These are phyloP conservation scores for Monosporascus sp. DNA, from an alignment of 2,329 filamentous ascomycete species.

Conservation along the genomic window DNA sequence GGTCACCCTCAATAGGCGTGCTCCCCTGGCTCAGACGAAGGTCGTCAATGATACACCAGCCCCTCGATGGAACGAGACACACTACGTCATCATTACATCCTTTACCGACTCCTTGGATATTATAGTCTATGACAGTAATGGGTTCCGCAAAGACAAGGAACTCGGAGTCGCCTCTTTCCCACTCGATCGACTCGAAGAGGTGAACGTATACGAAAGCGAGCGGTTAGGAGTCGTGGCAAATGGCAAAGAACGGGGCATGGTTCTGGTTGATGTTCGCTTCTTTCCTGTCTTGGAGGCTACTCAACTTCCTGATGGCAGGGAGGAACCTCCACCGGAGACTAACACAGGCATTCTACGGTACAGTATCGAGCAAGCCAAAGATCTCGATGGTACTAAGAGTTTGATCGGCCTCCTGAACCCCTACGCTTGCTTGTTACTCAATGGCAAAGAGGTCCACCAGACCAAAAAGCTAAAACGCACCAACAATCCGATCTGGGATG, in stretches of 20 bases:
- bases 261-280: slow-evolving; percentile 83
- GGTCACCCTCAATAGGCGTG: slow-evolving; percentile 78
- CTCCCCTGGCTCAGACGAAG: slow-evolving; percentile 83
- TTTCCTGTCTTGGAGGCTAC: slow-evolving; percentile 82
- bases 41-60: slow-evolving; percentile 77
- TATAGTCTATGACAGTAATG: slow-evolving; percentile 87
- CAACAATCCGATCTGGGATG: slow-evolving; percentile 94
- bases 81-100: slow-evolving; percentile 91
- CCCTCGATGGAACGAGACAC: slow-evolving; percentile 93
- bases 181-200: slow-evolving; percentile 74
- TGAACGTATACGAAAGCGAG: slow-evolving; percentile 76
- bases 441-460: slow-evolving; percentile 83
- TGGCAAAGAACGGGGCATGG: slow-evolving; percentile 75
- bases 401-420: slow-evolving; percentile 87
- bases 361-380: slow-evolving; percentile 92
- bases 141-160: slow-evolving; percentile 94
- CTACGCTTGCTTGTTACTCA: slow-evolving; percentile 82
- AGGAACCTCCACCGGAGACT: slow-evolving; percentile 77
- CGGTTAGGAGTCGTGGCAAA: slow-evolving; percentile 78
- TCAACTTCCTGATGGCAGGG: slow-evolving; percentile 69
- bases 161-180: slow-evolving; percentile 81
- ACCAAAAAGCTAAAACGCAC: slow-evolving; percentile 94
- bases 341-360: slow-evolving; percentile 93
- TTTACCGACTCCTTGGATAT: slow-evolving; percentile 85
- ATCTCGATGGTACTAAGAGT: slow-evolving; percentile 88